phyloP scores from a whole-genome alignment of 2,329 filamentous ascomycete genomes.

The Xylaria sp. region DNA sequence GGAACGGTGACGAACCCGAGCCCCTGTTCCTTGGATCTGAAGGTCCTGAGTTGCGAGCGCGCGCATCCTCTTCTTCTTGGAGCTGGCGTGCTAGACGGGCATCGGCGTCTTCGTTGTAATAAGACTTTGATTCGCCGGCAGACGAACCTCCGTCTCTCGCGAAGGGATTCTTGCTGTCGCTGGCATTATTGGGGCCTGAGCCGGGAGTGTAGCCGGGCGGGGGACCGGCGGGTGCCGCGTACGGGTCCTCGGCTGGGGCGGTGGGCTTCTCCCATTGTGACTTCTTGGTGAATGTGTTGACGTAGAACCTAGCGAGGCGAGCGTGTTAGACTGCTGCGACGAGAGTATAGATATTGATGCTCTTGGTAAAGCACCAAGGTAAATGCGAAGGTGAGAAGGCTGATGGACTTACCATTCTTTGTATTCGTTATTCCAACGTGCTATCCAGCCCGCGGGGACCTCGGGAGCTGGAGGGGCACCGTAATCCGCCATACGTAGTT shows the following conservation, averaged over 20 bases:
- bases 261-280: slow-evolving; percentile 92
- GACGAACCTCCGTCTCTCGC: slow-evolving; percentile 50
- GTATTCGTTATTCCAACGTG: slow-evolving; percentile 87
- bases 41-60: slow-evolving; percentile 46
- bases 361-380: not conserved
- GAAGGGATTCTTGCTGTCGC: slow-evolving; percentile 79
- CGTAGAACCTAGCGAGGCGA: slow-evolving; percentile 76
- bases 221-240: slow-evolving; percentile 63
- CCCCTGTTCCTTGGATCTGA: slow-evolving; percentile 27
- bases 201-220: slow-evolving; percentile 73
- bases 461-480: slow-evolving; percentile 66
- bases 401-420: slow-evolving; percentile 69
- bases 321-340: slow-evolving; percentile 13
- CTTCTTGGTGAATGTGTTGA: slow-evolving; percentile 86
- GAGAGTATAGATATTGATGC: too few species aligned
- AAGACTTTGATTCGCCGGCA: slow-evolving; percentile 37
- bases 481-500: slow-evolving; percentile 62
- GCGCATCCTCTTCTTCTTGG: slow-evolving; percentile 84
- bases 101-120: slow-evolving; percentile 48
- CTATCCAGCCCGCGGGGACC: slow-evolving; percentile 84
- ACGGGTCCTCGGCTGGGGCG: slow-evolving; percentile 67
- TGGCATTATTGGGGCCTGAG: slow-evolving; percentile 53
- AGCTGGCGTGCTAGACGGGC: slow-evolving; percentile 74
- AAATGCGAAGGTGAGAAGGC: not conserved
- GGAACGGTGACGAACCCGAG: slow-evolving; percentile 46